Percentiles rank a stretch among this genome's conserved stretches.
Evolutionary conservation across 2,329 filamentous ascomycete species (phyloP).

Genomic region (Cladophialophora carrionii): DNA sequence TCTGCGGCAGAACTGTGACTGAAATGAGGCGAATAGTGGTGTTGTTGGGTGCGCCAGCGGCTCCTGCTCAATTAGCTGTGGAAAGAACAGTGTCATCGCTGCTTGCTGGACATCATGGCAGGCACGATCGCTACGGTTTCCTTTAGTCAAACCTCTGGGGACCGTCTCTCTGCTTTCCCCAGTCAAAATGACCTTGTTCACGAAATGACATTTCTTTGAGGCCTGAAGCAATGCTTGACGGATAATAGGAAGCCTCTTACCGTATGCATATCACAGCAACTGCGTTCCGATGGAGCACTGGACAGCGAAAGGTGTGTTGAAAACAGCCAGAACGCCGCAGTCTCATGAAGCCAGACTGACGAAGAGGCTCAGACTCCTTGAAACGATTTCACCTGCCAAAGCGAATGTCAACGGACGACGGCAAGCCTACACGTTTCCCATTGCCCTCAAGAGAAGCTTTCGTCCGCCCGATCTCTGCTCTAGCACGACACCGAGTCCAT

Average conservation of each 20-base stretch:
- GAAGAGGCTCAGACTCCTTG: constrained; percentile 20
- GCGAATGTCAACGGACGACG: constrained; percentile 29
- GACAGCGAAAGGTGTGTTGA: constrained; percentile 23
- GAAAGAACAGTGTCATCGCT: neutral
- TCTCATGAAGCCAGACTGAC: constrained; percentile 8
- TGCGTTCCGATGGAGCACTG: constrained; percentile 22
- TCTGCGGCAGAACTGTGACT: neutral
- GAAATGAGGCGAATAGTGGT: neutral
- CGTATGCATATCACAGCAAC: constrained; percentile 15
- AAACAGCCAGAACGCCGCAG: neutral
- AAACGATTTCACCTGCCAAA: constrained; percentile 23
- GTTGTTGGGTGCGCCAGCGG: neutral
- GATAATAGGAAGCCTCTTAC: constrained; percentile 11
- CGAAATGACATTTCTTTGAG: constrained; percentile 2
- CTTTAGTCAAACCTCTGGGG: neutral
- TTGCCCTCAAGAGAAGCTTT: constrained; percentile 29
- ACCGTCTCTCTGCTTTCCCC: neutral
- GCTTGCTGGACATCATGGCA: neutral
- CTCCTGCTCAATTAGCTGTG: neutral
- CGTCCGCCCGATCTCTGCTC: constrained; percentile 30
- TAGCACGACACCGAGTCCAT: constrained; percentile 32
- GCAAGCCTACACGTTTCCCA: constrained; percentile 21
- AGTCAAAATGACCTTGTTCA: neutral
- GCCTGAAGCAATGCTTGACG: constrained; percentile 2
- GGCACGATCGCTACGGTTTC: neutral